A percentile compares a stretch with the other conserved stretches of the same genome.
Conservation (phyloP, 2,329 filamentous ascomycete species). For the Helotiales sp. region DNA sequence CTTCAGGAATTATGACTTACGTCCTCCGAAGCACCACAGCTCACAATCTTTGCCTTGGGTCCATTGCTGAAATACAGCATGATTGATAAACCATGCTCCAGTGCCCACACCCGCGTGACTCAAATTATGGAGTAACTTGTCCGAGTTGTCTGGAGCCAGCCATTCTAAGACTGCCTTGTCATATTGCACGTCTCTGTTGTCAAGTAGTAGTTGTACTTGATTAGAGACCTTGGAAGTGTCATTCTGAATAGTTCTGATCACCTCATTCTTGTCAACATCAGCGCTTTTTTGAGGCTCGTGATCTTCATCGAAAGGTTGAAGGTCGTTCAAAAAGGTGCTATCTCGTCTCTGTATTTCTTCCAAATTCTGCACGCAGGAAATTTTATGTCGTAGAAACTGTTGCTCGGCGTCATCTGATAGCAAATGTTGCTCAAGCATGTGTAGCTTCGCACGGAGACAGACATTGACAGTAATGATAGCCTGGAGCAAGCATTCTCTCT, state of each 20-base stretch:
- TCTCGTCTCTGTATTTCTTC: not conserved
- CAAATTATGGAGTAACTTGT: not conserved
- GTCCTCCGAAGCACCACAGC: not conserved
- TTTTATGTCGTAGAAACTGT: not conserved
- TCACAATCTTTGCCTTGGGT: not conserved
- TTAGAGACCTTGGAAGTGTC: not conserved
- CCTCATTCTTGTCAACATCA: not conserved
- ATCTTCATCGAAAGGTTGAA: not conserved
- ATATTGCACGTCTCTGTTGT: not conserved
- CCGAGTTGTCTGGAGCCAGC: not conserved
- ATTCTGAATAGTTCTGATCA: not conserved
- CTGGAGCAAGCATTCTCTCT: not conserved
- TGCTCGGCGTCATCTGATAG: not conserved
- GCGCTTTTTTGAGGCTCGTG: not conserved
- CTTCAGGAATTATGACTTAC: not conserved
- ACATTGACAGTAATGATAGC: not conserved
- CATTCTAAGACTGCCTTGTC: not conserved
- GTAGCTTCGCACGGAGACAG: not conserved
- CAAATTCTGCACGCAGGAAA: not conserved
- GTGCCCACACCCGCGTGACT: not conserved
- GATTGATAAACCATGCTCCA: not conserved
- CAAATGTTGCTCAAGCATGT: not conserved
- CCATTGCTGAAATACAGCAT: not conserved
- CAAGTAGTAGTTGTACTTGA: not conserved
- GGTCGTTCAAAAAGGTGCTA: not conserved